Evolutionary conservation across 1,139 yeast species (phyloP).

Genomic region (Diutina ranongensis): DNA sequence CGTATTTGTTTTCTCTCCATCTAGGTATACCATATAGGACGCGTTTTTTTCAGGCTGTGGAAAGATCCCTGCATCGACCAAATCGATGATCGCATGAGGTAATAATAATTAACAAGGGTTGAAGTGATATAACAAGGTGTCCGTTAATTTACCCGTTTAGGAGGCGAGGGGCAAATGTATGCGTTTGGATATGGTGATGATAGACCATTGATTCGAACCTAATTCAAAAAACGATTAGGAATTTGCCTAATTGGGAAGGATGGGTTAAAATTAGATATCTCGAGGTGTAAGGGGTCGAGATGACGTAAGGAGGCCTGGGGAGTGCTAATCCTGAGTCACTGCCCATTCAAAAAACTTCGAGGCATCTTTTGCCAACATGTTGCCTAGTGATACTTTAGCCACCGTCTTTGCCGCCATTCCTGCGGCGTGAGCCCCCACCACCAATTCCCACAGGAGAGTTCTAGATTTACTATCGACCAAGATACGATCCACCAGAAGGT

Average conservation of each 20-base stretch:
- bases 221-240: not conserved
- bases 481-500: conserved; percentile 1
- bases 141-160: no score
- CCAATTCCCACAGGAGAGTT: not conserved
- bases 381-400: not conserved
- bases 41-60: no score
- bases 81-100: no score
- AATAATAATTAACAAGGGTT: no score
- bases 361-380: not conserved
- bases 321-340: not conserved
- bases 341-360: conserved; percentile 1
- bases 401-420: not conserved
- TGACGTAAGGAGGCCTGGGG: no score
- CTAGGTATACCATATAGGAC: no score
- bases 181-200: not conserved
- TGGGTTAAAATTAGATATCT: no score
- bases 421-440: not conserved
- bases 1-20: no score
- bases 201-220: not conserved
- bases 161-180: no score
- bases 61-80: no score
- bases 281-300: no score
- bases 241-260: not conserved
- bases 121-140: no score
- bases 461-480: not conserved